These are phyloP conservation scores for Xylona heveae DNA, from an alignment of 495 filamentous ascomycete genomes.

Conservation along the genomic window DNA sequence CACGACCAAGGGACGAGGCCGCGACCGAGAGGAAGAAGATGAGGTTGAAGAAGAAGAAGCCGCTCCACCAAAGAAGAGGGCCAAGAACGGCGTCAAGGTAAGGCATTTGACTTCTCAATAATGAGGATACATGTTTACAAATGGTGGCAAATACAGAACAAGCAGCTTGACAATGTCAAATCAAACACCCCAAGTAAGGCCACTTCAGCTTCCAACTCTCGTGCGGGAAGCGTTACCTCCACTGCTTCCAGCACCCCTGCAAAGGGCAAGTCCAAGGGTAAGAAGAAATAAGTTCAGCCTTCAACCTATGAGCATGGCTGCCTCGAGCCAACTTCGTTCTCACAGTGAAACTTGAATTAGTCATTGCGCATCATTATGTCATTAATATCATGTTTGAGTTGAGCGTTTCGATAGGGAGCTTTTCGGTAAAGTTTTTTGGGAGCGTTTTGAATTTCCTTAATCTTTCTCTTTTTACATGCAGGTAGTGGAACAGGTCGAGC, in stretches of 20 bases:
- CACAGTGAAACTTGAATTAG: too few species aligned
- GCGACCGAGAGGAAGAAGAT: slow-evolving; percentile 47
- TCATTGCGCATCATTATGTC: too few species aligned
- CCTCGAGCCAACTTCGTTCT: too few species aligned
- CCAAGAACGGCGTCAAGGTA: slow-evolving; percentile 60
- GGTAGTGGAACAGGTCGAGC: too few species aligned
- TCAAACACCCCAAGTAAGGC: slow-evolving; percentile 1
- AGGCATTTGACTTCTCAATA: slow-evolving; percentile 1
- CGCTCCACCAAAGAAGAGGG: slow-evolving; percentile 79
- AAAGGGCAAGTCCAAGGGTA: slow-evolving; percentile 4
- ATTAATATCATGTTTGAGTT: too few species aligned
- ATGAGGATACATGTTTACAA: slow-evolving; percentile 3
- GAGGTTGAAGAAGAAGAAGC: slow-evolving; percentile 51
- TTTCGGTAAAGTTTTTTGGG: too few species aligned
- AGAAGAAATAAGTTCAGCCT: slow-evolving; percentile 1
- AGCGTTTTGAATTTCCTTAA: too few species aligned
- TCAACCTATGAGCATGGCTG: too few species aligned
- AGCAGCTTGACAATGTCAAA: slow-evolving; percentile 4
- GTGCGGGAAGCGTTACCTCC: slow-evolving; percentile 3
- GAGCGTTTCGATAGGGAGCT: too few species aligned
- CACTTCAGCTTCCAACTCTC: slow-evolving; percentile 1
- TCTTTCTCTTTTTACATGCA: too few species aligned
- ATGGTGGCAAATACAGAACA: background rate
- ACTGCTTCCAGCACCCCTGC: slow-evolving; percentile 1
- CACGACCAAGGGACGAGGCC: slow-evolving; percentile 46